Percentiles rank a stretch among this genome's conserved stretches.
These are phyloP conservation scores for Heterobasidion annosum DNA, from an alignment of 1,284 basidiomycete genomes.

Conservation along the genomic window DNA sequence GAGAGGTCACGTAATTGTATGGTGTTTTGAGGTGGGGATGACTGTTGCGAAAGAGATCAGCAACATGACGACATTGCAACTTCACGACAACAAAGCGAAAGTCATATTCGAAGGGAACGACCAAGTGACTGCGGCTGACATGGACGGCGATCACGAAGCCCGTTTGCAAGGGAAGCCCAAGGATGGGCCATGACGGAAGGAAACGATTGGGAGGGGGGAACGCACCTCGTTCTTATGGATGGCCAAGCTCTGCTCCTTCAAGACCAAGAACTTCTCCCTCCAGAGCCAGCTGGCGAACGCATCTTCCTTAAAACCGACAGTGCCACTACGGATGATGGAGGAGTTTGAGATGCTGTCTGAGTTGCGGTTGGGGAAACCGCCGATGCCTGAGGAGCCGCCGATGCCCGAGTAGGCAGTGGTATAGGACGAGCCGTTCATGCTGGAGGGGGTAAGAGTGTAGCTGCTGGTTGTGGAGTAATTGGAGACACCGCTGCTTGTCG, in stretches of 20 bases:
- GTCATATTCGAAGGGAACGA: too few species aligned
- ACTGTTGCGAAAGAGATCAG: constrained; percentile 24
- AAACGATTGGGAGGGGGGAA: constrained; percentile 1
- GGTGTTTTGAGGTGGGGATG: constrained; percentile 54
- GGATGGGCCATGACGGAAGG: too few species aligned
- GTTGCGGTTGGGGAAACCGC: constrained; percentile 62
- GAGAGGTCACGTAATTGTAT: constrained; percentile 75
- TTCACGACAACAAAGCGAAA: neutral
- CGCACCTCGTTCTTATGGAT: constrained; percentile 92
- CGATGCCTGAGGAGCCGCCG: constrained; percentile 30
- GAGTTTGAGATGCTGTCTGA: constrained; percentile 23
- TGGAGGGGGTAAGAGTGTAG: constrained; percentile 10
- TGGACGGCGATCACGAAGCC: too few species aligned
- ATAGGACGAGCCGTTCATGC: constrained; percentile 1
- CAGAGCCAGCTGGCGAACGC: constrained; percentile 89
- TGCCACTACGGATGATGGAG: constrained; percentile 55
- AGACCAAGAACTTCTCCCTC: constrained; percentile 85
- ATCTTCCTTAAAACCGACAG: constrained; percentile 82
- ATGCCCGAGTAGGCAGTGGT: constrained; percentile 3
- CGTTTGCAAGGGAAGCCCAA: too few species aligned
- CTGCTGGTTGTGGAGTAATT: constrained; percentile 43
- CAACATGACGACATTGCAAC: neutral
- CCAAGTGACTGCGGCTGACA: too few species aligned
- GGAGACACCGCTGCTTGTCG: constrained; percentile 26
- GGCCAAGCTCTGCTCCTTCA: constrained; percentile 74